Evolutionary conservation across 225 moss, liverwort and hornwort species (phyloP), one percentile per base, ranked within the genome.

Genomic region (Bryoerythrophyllum caledonicum): DNA sequence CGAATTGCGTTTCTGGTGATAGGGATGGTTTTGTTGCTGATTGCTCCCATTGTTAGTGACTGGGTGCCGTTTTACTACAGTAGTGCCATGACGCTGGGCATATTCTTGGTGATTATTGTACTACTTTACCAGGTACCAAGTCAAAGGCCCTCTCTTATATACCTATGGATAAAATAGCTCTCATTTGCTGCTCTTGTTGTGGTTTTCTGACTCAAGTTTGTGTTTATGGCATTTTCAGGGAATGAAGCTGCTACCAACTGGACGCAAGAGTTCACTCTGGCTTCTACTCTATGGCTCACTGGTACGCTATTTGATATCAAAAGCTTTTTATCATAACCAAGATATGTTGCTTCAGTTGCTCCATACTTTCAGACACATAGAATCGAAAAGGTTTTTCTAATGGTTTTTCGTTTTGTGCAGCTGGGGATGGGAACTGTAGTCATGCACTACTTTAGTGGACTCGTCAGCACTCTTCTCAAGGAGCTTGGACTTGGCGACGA

Each of bases 11-110:
- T 93, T 34, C 76, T 99, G 64, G 88, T 71, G 9, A 37, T 89
- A 72, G 99, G 99, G 56, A 78, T 92, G 79, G 26, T 89, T 20
- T 71, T 93, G 74, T 82, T 95, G 63, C 60, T 86, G 70, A 11
- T 87, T 71, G 99, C 99, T 56, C 93, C 99, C 67, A 15, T 93
- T 62, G 93, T 99, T 60, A 95, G 99, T 78, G 89, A 80, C 73
- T 99, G 95, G 95, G 89, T 99, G 65, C 99, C 99, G 52, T 99
- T 99, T 68, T 99, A 99, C 61, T 99, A 99, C 74, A 86, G 93
- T 25, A 93, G 95, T 65, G 99, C 95, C 43, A 99, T 99, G 93
- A 95, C 95, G 16, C 74, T 99, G 71, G 95, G 99, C 54, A 75
- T 95, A 60, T 81, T 95, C 38, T 81, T 92, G 85, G 92, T 99